phyloP scores from a whole-genome alignment of 208 protist species.

The Leishmania major region DNA sequence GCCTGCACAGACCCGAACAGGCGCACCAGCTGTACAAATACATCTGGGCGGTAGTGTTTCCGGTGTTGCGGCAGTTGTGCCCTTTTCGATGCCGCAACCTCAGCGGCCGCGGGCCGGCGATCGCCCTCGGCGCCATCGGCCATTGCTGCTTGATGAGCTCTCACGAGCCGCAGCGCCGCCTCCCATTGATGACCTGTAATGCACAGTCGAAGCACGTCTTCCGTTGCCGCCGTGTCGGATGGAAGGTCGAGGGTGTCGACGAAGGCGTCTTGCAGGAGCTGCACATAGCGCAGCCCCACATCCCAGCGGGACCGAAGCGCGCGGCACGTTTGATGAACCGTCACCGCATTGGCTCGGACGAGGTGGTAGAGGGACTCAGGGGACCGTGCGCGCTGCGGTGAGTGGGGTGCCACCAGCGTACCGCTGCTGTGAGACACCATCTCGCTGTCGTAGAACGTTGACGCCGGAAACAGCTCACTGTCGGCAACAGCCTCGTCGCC shows the following conservation, averaged over 20 bases:
- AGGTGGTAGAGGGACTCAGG: conserved; percentile 3
- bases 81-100: background rate
- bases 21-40: conserved; percentile 30
- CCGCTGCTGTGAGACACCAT: background rate
- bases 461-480: background rate
- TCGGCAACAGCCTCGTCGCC: background rate
- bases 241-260: conserved; percentile 29
- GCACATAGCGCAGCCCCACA: conserved; percentile 37
- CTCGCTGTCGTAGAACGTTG: background rate
- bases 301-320: conserved; percentile 27
- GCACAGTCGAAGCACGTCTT: conserved; percentile 44
- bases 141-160: conserved; percentile 6
- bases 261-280: conserved; percentile 29
- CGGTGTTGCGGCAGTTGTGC: conserved; percentile 5
- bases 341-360: conserved; percentile 54
- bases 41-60: conserved; percentile 21
- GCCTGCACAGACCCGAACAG: conserved; percentile 22
- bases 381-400: background rate
- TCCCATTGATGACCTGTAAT: conserved; percentile 52
- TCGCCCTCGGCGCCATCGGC: background rate
- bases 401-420: background rate
- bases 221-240: conserved; percentile 29
- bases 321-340: conserved; percentile 61
- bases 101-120: background rate
- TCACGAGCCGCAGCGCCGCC: conserved; percentile 46